Percentiles rank a stretch among this genome's conserved stretches.
These are phyloP conservation scores for Basidiobolus meristosporus DNA, from an alignment of 371 early-diverging fungal genomes.

Conservation along the genomic window DNA sequence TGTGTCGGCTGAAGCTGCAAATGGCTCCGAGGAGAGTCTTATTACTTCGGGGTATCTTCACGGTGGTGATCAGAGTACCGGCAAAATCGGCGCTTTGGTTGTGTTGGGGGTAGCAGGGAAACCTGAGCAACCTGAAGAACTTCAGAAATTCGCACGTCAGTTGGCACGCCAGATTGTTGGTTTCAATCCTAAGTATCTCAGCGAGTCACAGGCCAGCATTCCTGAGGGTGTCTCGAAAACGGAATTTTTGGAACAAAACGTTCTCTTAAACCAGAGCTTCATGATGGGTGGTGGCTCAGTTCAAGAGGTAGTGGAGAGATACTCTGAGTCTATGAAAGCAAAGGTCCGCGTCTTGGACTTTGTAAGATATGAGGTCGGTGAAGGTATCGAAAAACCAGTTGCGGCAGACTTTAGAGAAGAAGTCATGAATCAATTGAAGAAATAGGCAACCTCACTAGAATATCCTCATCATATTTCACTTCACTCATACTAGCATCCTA, in stretches of 20 bases:
- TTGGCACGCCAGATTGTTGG: constrained; percentile 67
- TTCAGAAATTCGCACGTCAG: constrained; percentile 32
- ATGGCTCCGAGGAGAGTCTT: constrained; percentile 1
- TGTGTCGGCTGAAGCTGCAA: constrained; percentile 8
- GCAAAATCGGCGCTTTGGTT: constrained; percentile 52
- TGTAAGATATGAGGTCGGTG: constrained; percentile 66
- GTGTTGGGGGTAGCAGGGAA: constrained; percentile 21
- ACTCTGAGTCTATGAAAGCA: constrained; percentile 14
- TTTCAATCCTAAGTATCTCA: constrained; percentile 32
- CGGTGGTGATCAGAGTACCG: constrained; percentile 34
- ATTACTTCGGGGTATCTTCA: constrained; percentile 45
- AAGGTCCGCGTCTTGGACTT: constrained; percentile 33
- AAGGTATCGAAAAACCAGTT: constrained; percentile 46
- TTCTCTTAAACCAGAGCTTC: constrained; percentile 51
- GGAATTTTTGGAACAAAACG: constrained; percentile 26
- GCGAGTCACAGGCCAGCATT: constrained; percentile 12
- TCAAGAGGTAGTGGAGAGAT: constrained; percentile 25
- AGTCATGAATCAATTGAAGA: too few species aligned
- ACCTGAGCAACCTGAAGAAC: constrained; percentile 8
- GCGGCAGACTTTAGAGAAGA: too few species aligned
- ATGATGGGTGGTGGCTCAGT: constrained; percentile 62
- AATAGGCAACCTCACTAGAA: too few species aligned
- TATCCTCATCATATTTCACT: too few species aligned
- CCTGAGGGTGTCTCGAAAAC: constrained; percentile 17
- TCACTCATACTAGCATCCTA: too few species aligned